These are phyloP conservation scores for Metschnikowia gelsemii DNA, from an alignment of 805 yeast species.

Conservation along the genomic window DNA sequence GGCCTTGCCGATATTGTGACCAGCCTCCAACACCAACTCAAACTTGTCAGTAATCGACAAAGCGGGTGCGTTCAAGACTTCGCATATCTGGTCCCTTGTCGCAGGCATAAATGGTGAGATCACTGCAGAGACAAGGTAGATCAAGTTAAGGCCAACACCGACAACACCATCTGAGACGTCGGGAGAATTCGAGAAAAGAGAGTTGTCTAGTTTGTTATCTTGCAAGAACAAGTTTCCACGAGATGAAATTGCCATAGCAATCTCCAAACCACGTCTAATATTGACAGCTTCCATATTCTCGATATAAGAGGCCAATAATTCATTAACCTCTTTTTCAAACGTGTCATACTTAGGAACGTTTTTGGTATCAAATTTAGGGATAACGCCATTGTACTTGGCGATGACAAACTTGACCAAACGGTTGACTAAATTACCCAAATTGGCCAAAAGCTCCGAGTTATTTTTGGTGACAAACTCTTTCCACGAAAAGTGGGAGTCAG, in stretches of 20 bases:
- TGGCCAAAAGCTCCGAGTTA: slow-evolving; percentile 90
- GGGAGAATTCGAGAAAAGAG: slow-evolving; percentile 71
- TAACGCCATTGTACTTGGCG: slow-evolving; percentile 88
- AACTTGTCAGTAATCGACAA: slow-evolving; percentile 76
- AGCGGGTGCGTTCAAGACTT: slow-evolving; percentile 80
- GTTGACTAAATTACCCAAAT: slow-evolving; percentile 95
- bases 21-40: slow-evolving; percentile 63
- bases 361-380: slow-evolving; percentile 62
- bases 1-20: slow-evolving; percentile 88
- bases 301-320: slow-evolving; percentile 59
- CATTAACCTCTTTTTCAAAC: slow-evolving; percentile 57
- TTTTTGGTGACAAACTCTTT: slow-evolving; percentile 90
- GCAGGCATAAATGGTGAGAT: slow-evolving; percentile 90
- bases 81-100: slow-evolving; percentile 64
- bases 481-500: slow-evolving; percentile 98
- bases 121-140: slow-evolving; percentile 80
- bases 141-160: slow-evolving; percentile 84
- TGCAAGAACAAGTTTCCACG: slow-evolving; percentile 95
- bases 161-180: slow-evolving; percentile 87
- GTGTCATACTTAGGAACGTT: slow-evolving; percentile 47
- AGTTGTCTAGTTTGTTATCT: slow-evolving; percentile 92
- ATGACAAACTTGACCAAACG: slow-evolving; percentile 85
- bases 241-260: slow-evolving; percentile 86
- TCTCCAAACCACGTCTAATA: slow-evolving; percentile 85
- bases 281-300: slow-evolving; percentile 74